Evolutionary conservation across 768 basidiomycete species (phyloP).

Genomic region (Kwoniella botswanensis): DNA sequence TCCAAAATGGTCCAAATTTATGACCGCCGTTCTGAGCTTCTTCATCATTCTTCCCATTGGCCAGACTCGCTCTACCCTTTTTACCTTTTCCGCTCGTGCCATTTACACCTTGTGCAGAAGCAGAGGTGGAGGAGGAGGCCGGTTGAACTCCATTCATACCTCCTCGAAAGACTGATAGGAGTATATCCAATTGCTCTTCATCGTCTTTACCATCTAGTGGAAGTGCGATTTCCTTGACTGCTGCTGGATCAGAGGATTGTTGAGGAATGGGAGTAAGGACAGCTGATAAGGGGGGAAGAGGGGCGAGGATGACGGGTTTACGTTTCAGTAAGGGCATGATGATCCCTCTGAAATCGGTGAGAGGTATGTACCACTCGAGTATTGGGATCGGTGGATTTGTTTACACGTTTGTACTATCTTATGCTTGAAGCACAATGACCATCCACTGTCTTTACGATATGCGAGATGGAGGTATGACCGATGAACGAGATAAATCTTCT

Average conservation of each 20-base stretch:
- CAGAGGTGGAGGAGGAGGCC: not conserved
- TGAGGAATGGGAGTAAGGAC: slow-evolving; percentile 29
- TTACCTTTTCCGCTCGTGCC: slow-evolving; percentile 18
- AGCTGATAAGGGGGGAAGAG: slow-evolving; percentile 46
- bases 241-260: slow-evolving; percentile 12
- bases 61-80: slow-evolving; percentile 9
- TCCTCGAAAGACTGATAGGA: slow-evolving; percentile 46
- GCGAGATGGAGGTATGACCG: not conserved
- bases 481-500: not conserved
- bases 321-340: slow-evolving; percentile 50
- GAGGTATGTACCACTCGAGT: not conserved
- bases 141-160: slow-evolving; percentile 35
- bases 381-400: not conserved
- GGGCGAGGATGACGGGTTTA: slow-evolving; percentile 46
- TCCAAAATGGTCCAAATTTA: slow-evolving; percentile 24
- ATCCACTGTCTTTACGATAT: not conserved
- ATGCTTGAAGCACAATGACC: not conserved
- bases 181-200: slow-evolving; percentile 51
- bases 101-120: not conserved
- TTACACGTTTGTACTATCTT: not conserved
- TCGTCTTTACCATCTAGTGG: slow-evolving; percentile 55
- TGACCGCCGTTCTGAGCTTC: slow-evolving; percentile 11
- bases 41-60: slow-evolving; percentile 23
- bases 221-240: not conserved
- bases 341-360: not conserved